A percentile compares a stretch with the other conserved stretches of the same genome.
phyloP scores from a whole-genome alignment of 2,329 filamentous ascomycete species.

The Tolypocladium ovalisporum region DNA sequence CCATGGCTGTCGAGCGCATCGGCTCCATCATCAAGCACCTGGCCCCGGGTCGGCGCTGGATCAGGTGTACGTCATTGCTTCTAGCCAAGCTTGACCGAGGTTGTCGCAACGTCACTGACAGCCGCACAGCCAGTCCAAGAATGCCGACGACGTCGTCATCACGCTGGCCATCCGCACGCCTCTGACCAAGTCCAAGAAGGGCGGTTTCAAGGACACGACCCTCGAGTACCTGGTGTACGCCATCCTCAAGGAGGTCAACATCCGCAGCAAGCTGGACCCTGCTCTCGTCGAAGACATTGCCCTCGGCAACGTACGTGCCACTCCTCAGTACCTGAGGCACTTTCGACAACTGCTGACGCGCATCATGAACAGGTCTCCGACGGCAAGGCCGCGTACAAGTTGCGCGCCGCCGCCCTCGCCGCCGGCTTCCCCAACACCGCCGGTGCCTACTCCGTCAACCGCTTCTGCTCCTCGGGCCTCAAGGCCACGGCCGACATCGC shows the following conservation, averaged over 20 bases:
- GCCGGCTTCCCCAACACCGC: constrained; percentile 91
- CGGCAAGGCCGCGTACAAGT: constrained; percentile 78
- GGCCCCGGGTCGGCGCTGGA: constrained; percentile 61
- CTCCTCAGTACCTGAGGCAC: neutral
- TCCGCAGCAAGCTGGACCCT: constrained; percentile 68
- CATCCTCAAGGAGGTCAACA: constrained; percentile 64
- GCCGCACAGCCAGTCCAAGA: constrained; percentile 67
- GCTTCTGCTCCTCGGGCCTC: constrained; percentile 94
- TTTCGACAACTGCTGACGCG: constrained; percentile 1
- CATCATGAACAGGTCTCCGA: constrained; percentile 55
- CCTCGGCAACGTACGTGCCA: constrained; percentile 64
- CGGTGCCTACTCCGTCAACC: constrained; percentile 72
- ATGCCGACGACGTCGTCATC: constrained; percentile 93
- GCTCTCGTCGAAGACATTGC: constrained; percentile 80
- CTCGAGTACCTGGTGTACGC: constrained; percentile 82
- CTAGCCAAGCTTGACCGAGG: neutral
- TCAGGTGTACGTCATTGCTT: constrained; percentile 54
- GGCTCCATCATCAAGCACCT: constrained; percentile 82
- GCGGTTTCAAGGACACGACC: constrained; percentile 87
- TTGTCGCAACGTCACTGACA: neutral
- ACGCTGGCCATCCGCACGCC: constrained; percentile 86
- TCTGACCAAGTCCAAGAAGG: constrained; percentile 78
- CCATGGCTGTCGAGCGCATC: constrained; percentile 77
- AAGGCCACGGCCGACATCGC: constrained; percentile 94
- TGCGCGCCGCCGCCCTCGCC: constrained; percentile 77